Evolutionary conservation across 163 green algal species (phyloP).

Genomic region (Volvox carteri): DNA sequence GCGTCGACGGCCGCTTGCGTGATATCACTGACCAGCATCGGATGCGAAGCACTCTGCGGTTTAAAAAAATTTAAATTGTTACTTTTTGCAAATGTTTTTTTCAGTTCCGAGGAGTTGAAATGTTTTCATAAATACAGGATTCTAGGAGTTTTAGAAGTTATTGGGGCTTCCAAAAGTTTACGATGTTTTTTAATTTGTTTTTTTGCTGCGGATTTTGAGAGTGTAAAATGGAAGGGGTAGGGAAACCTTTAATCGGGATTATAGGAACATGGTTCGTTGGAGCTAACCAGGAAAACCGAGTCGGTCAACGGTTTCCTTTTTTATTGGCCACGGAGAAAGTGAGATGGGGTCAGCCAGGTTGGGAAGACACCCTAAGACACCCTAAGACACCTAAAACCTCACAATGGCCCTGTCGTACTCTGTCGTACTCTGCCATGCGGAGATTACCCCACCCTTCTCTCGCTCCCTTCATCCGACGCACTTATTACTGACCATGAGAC

Average conservation of each 20-base stretch:
- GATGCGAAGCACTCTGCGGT: not conserved
- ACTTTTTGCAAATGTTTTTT: not conserved
- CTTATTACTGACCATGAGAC: not conserved
- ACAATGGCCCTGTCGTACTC: not conserved
- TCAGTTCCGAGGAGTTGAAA: not conserved
- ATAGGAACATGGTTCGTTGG: too few species aligned
- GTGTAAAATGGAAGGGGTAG: too few species aligned
- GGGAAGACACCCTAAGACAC: not conserved
- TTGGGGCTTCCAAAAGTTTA: not conserved
- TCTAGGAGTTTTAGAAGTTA: not conserved
- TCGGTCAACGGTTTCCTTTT: not conserved
- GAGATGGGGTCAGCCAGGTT: not conserved
- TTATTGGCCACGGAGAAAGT: not conserved
- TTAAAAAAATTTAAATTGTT: not conserved
- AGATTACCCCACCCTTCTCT: not conserved
- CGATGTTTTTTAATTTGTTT: not conserved
- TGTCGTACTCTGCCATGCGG: not conserved
- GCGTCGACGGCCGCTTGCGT: not conserved
- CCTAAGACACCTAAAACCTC: not conserved
- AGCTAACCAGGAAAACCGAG: too few species aligned
- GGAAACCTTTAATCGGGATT: too few species aligned
- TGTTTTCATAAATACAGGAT: not conserved
- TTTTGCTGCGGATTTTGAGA: too few species aligned
- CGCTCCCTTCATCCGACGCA: not conserved
- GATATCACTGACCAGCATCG: constrained; percentile 17